These are phyloP conservation scores for Aspergillus homomorphus DNA, from an alignment of 495 filamentous ascomycete genomes.

Conservation along the genomic window DNA sequence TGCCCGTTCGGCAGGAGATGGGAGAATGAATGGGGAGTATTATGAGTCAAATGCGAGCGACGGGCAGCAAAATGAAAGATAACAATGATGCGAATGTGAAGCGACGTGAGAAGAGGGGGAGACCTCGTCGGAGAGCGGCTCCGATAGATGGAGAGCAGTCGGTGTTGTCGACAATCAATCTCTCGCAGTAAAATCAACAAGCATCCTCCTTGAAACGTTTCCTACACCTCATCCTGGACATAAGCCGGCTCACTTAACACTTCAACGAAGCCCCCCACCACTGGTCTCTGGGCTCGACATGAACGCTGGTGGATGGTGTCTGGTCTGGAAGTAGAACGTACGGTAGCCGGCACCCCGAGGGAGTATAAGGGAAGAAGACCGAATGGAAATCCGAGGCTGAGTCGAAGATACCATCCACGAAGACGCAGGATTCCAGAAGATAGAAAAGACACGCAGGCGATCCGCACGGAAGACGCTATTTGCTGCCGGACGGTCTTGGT, in stretches of 20 bases:
- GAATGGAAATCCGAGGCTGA: conserved; percentile 27
- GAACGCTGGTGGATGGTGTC: conserved; percentile 19
- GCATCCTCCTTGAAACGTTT: conserved; percentile 49
- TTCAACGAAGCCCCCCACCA: conserved; percentile 25
- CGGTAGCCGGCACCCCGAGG: conserved; percentile 13
- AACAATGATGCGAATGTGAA: neutral
- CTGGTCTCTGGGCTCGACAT: conserved; percentile 27
- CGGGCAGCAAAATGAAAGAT: neutral
- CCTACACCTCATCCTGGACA: conserved; percentile 50
- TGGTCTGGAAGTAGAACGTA: neutral
- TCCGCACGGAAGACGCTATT: conserved; percentile 17
- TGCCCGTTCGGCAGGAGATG: neutral
- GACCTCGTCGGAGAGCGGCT: conserved; percentile 3
- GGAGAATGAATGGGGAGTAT: neutral
- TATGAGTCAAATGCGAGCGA: neutral
- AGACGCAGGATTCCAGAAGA: conserved; percentile 17
- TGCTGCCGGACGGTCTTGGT: conserved; percentile 12
- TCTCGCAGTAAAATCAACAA: conserved; percentile 37
- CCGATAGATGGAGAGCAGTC: conserved; percentile 19
- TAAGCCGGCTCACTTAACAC: conserved; percentile 23
- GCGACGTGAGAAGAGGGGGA: conserved; percentile 1
- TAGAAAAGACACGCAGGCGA: conserved; percentile 22
- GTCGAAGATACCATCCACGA: conserved; percentile 16
- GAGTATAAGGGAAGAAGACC: conserved; percentile 11
- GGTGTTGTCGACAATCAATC: conserved; percentile 26